These are phyloP conservation scores for Saccharomyces hybrid DNA, from an alignment of 1,139 yeast species.

Conservation along the genomic window DNA sequence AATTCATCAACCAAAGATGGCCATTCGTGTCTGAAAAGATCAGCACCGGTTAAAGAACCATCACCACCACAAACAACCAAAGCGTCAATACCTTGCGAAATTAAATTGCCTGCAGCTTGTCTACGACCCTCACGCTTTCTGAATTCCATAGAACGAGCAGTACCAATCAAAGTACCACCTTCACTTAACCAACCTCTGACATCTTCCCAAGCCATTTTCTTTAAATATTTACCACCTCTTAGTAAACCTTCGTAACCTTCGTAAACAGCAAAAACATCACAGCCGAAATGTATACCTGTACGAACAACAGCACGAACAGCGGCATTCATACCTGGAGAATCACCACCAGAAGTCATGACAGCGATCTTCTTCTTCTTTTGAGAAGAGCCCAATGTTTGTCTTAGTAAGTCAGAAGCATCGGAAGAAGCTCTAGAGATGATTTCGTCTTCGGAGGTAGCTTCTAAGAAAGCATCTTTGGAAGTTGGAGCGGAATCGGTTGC, in stretches of 20 bases:
- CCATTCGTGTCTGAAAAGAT: conserved; percentile 71
- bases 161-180: conserved; percentile 79
- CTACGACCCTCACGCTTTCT: conserved; percentile 62
- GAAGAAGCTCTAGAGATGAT: conserved; percentile 24
- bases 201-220: conserved; percentile 66
- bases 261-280: conserved; percentile 64
- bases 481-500: conserved; percentile 33
- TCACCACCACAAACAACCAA: conserved; percentile 81
- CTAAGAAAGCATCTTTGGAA: conserved; percentile 28
- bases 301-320: conserved; percentile 74
- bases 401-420: conserved; percentile 15
- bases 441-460: conserved; percentile 6
- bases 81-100: conserved; percentile 68
- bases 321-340: conserved; percentile 83
- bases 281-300: conserved; percentile 61
- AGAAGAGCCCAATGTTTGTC: conserved; percentile 16
- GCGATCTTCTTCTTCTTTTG: conserved; percentile 49
- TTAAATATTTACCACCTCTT: conserved; percentile 57
- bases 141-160: conserved; percentile 67
- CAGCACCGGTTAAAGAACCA: conserved; percentile 80
- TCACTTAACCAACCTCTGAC: conserved; percentile 66
- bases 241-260: conserved; percentile 79
- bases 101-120: conserved; percentile 58
- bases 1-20: conserved; percentile 61
- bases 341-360: conserved; percentile 85